A percentile compares a stretch with the other conserved stretches of the same genome.
phyloP scores from a whole-genome alignment of 2,329 filamentous ascomycete genomes.

The Berkeleyomyces rouxiae region DNA sequence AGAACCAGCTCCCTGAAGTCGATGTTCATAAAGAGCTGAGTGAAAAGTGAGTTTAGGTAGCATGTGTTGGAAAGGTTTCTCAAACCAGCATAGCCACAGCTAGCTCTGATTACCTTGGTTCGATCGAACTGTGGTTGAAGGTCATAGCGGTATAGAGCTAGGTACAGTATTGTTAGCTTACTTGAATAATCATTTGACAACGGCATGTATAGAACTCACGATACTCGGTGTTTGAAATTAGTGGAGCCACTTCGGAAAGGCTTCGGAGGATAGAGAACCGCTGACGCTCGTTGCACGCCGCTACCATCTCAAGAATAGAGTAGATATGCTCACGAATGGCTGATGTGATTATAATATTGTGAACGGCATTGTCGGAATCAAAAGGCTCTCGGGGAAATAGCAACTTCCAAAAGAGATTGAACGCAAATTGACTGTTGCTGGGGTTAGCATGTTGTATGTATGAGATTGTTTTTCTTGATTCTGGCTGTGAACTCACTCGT shows the following conservation, averaged over 20 bases:
- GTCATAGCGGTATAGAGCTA: constrained; percentile 42
- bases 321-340: not conserved
- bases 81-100: constrained; percentile 76
- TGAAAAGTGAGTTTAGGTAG: constrained; percentile 88
- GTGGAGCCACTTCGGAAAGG: constrained; percentile 15
- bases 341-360: not conserved
- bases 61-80: constrained; percentile 89
- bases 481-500: not conserved
- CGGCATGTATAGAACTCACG: not conserved
- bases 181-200: not conserved
- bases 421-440: constrained; percentile 18
- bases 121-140: constrained; percentile 47
- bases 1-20: constrained; percentile 77
- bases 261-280: not conserved
- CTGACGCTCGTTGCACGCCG: not conserved
- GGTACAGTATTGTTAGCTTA: not conserved
- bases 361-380: constrained; percentile 20
- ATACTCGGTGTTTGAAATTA: constrained; percentile 15
- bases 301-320: not conserved
- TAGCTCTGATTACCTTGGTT: constrained; percentile 49
- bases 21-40: constrained; percentile 91
- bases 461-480: not conserved
- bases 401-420: constrained; percentile 42
- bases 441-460: not conserved
- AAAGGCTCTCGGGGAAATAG: constrained; percentile 43